Conservation (phyloP, 345 rosid species). For the Conringia planisiliqua region DNA sequence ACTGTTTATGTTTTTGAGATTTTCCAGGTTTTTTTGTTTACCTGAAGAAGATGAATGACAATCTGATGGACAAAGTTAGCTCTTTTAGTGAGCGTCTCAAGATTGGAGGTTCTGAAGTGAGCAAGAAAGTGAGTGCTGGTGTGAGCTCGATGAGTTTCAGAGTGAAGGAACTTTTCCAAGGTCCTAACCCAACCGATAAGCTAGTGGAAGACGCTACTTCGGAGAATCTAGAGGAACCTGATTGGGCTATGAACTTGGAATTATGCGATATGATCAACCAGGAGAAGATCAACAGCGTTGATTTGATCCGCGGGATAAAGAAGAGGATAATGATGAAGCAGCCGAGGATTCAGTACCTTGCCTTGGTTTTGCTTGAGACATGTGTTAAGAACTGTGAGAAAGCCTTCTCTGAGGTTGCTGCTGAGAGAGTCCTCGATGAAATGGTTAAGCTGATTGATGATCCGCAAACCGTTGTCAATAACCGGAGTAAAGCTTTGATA, state of each 20-base stretch:
- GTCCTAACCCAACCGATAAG: conserved; percentile 80
- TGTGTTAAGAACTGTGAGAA: conserved; percentile 91
- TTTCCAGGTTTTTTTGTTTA: conserved; percentile 2
- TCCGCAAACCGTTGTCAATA: conserved; percentile 85
- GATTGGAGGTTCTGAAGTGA: conserved; percentile 84
- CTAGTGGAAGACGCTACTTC: conserved; percentile 86
- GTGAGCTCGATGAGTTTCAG: conserved; percentile 92
- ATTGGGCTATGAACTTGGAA: conserved; percentile 90
- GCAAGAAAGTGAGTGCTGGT: conserved; percentile 69
- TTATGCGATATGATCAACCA: conserved; percentile 90
- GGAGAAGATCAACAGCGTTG: conserved; percentile 72
- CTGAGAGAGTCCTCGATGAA: conserved; percentile 94
- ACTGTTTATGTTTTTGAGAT: not conserved
- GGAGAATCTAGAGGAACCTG: conserved; percentile 80
- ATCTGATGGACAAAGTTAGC: conserved; percentile 83
- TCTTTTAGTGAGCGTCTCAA: conserved; percentile 87
- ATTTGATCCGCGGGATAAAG: conserved; percentile 77
- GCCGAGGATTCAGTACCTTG: conserved; percentile 78
- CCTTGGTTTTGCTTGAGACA: conserved; percentile 85
- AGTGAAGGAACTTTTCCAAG: conserved; percentile 88
- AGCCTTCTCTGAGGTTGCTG: conserved; percentile 93
- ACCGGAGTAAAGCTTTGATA: conserved; percentile 75
- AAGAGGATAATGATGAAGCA: conserved; percentile 71
- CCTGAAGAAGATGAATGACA: conserved; percentile 60
- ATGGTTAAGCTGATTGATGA: conserved; percentile 94